A percentile compares a stretch with the other conserved stretches of the same genome.
These are phyloP conservation scores for Tetrahymena borealis DNA, from an alignment of 73 alveolate species.

Conservation along the genomic window DNA sequence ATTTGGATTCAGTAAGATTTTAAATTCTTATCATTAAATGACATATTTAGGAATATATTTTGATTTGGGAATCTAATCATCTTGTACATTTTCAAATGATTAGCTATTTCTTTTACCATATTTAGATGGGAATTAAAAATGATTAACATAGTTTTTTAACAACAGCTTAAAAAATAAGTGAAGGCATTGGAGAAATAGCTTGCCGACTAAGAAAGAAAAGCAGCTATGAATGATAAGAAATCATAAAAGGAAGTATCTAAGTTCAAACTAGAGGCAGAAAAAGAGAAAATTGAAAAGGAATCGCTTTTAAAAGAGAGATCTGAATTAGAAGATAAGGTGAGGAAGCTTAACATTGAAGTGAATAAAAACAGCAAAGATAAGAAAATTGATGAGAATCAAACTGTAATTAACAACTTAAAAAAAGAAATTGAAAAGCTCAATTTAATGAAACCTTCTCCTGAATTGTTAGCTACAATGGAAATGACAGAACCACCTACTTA, in stretches of 20 bases:
- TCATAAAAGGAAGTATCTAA: not conserved
- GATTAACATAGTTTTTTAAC: not conserved
- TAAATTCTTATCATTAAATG: too few relatives aligned
- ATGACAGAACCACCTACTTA: not conserved
- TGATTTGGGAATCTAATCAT: too few relatives aligned
- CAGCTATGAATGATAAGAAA: not conserved
- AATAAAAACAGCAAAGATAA: not conserved
- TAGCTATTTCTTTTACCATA: not conserved
- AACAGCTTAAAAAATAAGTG: not conserved
- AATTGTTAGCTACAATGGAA: not conserved
- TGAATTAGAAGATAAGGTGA: not conserved
- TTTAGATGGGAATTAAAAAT: not conserved
- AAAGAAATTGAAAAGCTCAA: not conserved
- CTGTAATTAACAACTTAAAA: not conserved
- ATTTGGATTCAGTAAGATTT: not conserved
- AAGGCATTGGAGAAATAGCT: not conserved
- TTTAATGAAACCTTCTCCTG: slow-evolving; percentile 1
- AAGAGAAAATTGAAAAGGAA: not conserved
- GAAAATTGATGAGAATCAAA: not conserved
- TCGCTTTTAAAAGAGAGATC: not conserved
- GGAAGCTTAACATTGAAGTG: not conserved
- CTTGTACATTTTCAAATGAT: not conserved
- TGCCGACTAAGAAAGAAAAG: not conserved
- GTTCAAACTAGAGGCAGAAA: not conserved
- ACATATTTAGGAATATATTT: too few relatives aligned